These are phyloP conservation scores for Cladophialophora chaetospira DNA, from an alignment of 2,329 filamentous ascomycete species.

Conservation along the genomic window DNA sequence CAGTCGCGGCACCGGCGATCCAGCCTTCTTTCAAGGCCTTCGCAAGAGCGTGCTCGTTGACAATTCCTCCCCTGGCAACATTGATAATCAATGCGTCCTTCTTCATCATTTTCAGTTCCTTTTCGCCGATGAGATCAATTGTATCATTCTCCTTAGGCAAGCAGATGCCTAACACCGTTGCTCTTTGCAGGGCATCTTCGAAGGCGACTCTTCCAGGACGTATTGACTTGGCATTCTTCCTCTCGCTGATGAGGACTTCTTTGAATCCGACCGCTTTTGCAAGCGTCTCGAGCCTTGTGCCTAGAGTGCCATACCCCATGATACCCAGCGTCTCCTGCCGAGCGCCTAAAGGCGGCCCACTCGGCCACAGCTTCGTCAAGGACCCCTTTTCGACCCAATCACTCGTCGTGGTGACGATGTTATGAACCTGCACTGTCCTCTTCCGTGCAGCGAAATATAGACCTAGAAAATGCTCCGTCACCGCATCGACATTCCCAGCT, in stretches of 20 bases:
- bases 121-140: constrained; percentile 39
- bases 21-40: constrained; percentile 47
- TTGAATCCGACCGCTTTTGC: constrained; percentile 50
- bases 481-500: constrained; percentile 51
- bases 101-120: constrained; percentile 50
- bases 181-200: constrained; percentile 35
- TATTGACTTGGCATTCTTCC: constrained; percentile 40
- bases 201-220: constrained; percentile 33
- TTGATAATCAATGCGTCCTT: constrained; percentile 51
- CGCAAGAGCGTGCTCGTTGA: constrained; percentile 53
- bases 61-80: constrained; percentile 53
- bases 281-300: constrained; percentile 50
- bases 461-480: constrained; percentile 54
- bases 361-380: constrained; percentile 37
- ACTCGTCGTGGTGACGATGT: constrained; percentile 37
- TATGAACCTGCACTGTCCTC: constrained; percentile 43
- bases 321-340: constrained; percentile 53
- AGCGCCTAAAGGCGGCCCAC: constrained; percentile 47
- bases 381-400: constrained; percentile 47
- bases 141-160: constrained; percentile 39
- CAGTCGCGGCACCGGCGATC: constrained; percentile 54
- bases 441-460: constrained; percentile 52
- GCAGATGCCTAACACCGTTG: constrained; percentile 39
- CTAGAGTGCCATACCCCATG: constrained; percentile 54
- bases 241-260: constrained; percentile 51